Percentiles rank a stretch among this genome's conserved stretches.
Evolutionary conservation across 1,284 basidiomycete species (phyloP).

Genomic region (Apiotrichum mycotoxinovorans): DNA sequence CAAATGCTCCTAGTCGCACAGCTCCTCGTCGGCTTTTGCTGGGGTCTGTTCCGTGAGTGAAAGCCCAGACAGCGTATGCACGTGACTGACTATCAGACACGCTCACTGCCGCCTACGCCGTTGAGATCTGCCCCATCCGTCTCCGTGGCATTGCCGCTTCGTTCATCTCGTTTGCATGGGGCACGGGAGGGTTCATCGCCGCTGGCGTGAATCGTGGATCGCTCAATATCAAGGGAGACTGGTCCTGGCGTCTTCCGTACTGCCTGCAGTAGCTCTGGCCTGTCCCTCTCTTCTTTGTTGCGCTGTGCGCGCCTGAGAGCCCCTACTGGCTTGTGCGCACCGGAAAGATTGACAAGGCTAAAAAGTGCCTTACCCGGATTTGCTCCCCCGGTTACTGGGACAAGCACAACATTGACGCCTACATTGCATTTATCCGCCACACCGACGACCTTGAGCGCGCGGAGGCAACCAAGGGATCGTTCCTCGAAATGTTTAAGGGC

Average conservation of each 20-base stretch:
- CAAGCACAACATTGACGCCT: slow-evolving; percentile 36
- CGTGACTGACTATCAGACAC: slow-evolving; percentile 30
- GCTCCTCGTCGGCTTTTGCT: slow-evolving; percentile 10
- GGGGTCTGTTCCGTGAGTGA: slow-evolving; percentile 11
- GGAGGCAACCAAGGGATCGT: slow-evolving; percentile 43
- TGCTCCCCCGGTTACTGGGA: slow-evolving; percentile 36
- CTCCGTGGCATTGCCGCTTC: slow-evolving; percentile 52
- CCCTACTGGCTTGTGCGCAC: slow-evolving; percentile 51
- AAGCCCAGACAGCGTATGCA: neutral
- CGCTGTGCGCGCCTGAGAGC: slow-evolving; percentile 20
- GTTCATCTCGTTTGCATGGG: slow-evolving; percentile 54
- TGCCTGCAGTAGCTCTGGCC: slow-evolving; percentile 28
- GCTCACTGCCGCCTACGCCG: slow-evolving; percentile 52
- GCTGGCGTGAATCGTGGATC: slow-evolving; percentile 47
- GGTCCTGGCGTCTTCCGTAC: slow-evolving; percentile 27
- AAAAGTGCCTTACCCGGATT: slow-evolving; percentile 34
- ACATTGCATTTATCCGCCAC: slow-evolving; percentile 40
- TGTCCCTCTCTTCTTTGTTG: slow-evolving; percentile 15
- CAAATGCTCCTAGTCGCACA: slow-evolving; percentile 37
- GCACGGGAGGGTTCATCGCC: slow-evolving; percentile 44
- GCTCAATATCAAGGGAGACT: slow-evolving; percentile 32
- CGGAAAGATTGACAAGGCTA: slow-evolving; percentile 47
- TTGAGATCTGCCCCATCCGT: slow-evolving; percentile 52
- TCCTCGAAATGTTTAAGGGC: slow-evolving; percentile 50
- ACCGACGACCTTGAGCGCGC: slow-evolving; percentile 23